Conservation (phyloP, 129 eudicot genomes). For the Tagetes erecta region DNA sequence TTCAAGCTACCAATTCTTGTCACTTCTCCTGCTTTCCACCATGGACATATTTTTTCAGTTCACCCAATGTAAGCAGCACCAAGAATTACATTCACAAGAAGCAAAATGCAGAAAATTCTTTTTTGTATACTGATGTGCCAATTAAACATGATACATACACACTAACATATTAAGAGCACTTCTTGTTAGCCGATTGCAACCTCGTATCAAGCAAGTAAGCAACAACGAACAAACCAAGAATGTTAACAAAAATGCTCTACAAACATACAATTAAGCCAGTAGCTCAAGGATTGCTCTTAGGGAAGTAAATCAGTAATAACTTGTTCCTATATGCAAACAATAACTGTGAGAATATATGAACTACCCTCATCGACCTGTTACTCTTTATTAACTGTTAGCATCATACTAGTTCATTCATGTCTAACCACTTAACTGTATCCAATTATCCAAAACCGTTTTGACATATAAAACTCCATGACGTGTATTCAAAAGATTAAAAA, state of each 20-base stretch:
- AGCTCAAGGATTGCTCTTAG: background rate
- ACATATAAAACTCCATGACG: too few species aligned
- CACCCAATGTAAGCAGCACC: background rate
- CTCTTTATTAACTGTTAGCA: background rate
- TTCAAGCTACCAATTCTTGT: constrained; percentile 2
- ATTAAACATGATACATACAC: constrained; percentile 5
- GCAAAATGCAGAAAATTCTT: background rate
- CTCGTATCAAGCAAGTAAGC: background rate
- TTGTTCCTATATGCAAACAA: background rate
- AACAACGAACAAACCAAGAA: background rate
- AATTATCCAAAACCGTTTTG: too few species aligned
- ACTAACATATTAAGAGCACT: background rate
- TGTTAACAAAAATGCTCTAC: background rate
- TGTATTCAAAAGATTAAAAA: background rate
- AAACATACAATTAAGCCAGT: constrained; percentile 5
- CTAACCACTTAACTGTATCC: too few species aligned
- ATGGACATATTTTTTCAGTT: constrained; percentile 4
- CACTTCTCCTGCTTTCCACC: background rate
- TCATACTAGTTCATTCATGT: background rate
- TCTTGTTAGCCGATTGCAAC: background rate
- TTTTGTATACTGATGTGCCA: background rate
- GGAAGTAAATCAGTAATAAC: background rate
- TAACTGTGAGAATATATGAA: background rate
- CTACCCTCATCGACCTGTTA: background rate
- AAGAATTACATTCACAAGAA: constrained; percentile 2